phyloP scores from a whole-genome alignment of 75 land plant genomes.

The Pseudotsuga menziesii region DNA sequence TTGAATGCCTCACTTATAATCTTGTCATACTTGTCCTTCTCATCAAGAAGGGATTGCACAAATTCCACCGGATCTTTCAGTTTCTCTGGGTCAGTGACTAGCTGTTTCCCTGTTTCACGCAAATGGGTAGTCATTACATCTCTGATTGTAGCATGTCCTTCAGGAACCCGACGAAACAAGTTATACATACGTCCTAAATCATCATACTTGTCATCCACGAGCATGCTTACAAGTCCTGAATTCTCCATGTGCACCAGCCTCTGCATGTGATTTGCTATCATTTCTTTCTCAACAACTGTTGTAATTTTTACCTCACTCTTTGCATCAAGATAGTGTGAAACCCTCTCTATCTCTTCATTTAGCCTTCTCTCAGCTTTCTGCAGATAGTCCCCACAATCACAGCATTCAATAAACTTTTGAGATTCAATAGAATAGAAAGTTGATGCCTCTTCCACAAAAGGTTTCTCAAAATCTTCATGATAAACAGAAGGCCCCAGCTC shows the following conservation, averaged over 20 bases:
- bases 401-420: constrained; percentile 89
- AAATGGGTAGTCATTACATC: constrained; percentile 92
- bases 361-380: constrained; percentile 90
- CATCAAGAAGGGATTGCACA: constrained; percentile 85
- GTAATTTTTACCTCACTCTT: constrained; percentile 77
- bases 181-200: constrained; percentile 86
- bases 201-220: constrained; percentile 90
- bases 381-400: constrained; percentile 95
- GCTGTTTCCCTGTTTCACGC: constrained; percentile 82
- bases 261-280: constrained; percentile 92
- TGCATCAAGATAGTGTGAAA: constrained; percentile 84
- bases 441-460: constrained; percentile 83
- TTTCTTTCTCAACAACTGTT: constrained; percentile 86
- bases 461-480: constrained; percentile 93
- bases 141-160: constrained; percentile 66
- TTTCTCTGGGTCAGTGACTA: constrained; percentile 86
- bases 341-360: constrained; percentile 95
- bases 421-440: constrained; percentile 83
- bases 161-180: constrained; percentile 73
- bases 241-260: constrained; percentile 96
- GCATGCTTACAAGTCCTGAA: constrained; percentile 92
- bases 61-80: constrained; percentile 94
- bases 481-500: constrained; percentile 85
- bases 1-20: constrained; percentile 67
- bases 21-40: constrained; percentile 88